Percentiles rank a stretch among this genome's conserved stretches.
Conservation (phyloP, 805 yeast genomes). For the Candida easanensis region DNA sequence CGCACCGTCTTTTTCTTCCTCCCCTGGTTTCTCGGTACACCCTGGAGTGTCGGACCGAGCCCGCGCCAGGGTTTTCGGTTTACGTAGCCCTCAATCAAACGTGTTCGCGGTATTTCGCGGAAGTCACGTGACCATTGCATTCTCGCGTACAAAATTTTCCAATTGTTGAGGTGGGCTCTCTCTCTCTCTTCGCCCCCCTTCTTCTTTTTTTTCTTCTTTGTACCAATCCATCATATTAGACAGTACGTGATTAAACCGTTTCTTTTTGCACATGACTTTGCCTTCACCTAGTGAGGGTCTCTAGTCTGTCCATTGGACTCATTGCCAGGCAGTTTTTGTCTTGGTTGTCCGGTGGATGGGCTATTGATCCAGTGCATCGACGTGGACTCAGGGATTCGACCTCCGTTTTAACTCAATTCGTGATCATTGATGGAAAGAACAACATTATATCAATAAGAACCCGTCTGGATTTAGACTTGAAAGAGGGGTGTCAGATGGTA, state of each 20-base stretch:
- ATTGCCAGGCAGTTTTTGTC: conserved; percentile 10
- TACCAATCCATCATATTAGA: conserved; percentile 68
- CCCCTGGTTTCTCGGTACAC: no score
- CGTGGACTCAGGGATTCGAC: conserved; percentile 3
- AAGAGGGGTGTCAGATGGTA: conserved; percentile 32
- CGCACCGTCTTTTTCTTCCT: no score
- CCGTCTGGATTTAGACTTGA: conserved; percentile 30
- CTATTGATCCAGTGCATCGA: conserved; percentile 9
- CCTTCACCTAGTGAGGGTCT: conserved; percentile 13
- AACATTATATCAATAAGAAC: conserved; percentile 20
- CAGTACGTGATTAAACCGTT: conserved; percentile 48
- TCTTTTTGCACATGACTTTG: conserved; percentile 8
- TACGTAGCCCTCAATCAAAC: background rate
- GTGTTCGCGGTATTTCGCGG: background rate
- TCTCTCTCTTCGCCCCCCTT: background rate
- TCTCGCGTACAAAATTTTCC: background rate
- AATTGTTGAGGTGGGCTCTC: background rate
- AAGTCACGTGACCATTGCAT: background rate
- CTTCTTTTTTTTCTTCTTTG: conserved; percentile 42
- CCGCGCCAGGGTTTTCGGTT: no score
- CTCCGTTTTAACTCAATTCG: conserved; percentile 20
- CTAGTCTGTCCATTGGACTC: background rate
- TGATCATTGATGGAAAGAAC: conserved; percentile 22
- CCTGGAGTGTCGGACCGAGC: no score
- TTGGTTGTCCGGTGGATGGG: background rate